Conservation (phyloP, 2,329 filamentous ascomycete species). For the Xylariaceae sp. region DNA sequence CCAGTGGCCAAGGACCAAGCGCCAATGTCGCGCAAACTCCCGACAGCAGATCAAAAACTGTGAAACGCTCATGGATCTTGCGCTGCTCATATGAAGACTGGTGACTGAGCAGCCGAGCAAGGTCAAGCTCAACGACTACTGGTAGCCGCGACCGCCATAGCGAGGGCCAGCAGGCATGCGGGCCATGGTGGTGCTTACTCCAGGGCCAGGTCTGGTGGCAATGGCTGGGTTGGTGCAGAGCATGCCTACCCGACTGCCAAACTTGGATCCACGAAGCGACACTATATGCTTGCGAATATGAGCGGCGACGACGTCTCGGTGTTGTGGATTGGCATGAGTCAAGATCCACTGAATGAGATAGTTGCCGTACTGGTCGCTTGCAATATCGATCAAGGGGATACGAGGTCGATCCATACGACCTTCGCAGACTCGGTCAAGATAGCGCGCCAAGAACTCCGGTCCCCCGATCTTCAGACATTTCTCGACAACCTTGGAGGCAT, state of each 20-base stretch:
- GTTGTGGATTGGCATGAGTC: constrained; percentile 79
- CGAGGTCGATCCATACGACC: constrained; percentile 85
- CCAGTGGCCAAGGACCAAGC: not conserved
- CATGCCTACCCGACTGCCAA: constrained; percentile 97
- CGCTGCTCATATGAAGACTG: not conserved
- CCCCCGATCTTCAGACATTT: constrained; percentile 98
- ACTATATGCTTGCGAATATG: constrained; percentile 99
- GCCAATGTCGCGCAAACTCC: constrained; percentile 6
- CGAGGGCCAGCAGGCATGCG: constrained; percentile 57
- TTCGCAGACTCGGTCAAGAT: constrained; percentile 90
- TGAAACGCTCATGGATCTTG: no score
- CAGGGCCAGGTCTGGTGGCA: constrained; percentile 82
- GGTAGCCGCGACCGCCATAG: constrained; percentile 53
- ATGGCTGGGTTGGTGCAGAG: constrained; percentile 94
- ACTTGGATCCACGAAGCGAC: constrained; percentile 95
- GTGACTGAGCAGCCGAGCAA: constrained; percentile 2
- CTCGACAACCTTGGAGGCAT: constrained; percentile 97
- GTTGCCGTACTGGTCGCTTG: constrained; percentile 97
- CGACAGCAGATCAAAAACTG: not conserved
- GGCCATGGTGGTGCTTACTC: constrained; percentile 62
- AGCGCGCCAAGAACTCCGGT: constrained; percentile 82
- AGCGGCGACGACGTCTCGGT: constrained; percentile 86
- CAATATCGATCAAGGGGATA: constrained; percentile 96
- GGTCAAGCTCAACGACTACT: constrained; percentile 36
- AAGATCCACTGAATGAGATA: constrained; percentile 97